These are phyloP conservation scores for Forsythia suspensa DNA, from an alignment of 257 asterid genomes.

Conservation along the genomic window DNA sequence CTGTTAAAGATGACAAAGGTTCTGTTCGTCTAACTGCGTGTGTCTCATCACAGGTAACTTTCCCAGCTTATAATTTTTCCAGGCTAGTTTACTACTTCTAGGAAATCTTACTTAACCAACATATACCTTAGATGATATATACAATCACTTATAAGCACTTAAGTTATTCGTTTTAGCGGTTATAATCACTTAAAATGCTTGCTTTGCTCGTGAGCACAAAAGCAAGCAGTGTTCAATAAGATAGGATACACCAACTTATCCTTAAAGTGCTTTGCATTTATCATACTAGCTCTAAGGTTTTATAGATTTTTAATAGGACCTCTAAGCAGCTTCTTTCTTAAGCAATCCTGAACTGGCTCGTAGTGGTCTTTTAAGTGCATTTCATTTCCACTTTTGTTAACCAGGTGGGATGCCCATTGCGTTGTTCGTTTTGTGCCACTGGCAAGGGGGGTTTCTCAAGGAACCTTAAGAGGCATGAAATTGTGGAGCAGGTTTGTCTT, in stretches of 20 bases:
- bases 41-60: slow-evolving; percentile 88
- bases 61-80: slow-evolving; percentile 6
- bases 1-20: slow-evolving; percentile 68
- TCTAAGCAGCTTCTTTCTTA: background rate
- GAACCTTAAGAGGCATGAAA: slow-evolving; percentile 92
- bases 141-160: background rate
- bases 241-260: background rate
- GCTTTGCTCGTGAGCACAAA: background rate
- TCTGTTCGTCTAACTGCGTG: slow-evolving; percentile 89
- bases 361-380: background rate
- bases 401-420: slow-evolving; percentile 94
- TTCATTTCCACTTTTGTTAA: slow-evolving; percentile 20
- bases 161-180: background rate
- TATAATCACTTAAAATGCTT: background rate
- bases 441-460: slow-evolving; percentile 96
- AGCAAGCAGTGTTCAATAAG: background rate
- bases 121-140: slow-evolving; percentile 4
- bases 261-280: background rate
- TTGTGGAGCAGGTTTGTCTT: slow-evolving; percentile 78
- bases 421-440: slow-evolving; percentile 96
- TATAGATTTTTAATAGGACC: background rate
- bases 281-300: background rate
- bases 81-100: background rate
- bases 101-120: slow-evolving; percentile 11
- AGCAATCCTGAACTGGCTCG: background rate